phyloP scores from a whole-genome alignment of 805 yeast species.

The Clavispora asparagi region DNA sequence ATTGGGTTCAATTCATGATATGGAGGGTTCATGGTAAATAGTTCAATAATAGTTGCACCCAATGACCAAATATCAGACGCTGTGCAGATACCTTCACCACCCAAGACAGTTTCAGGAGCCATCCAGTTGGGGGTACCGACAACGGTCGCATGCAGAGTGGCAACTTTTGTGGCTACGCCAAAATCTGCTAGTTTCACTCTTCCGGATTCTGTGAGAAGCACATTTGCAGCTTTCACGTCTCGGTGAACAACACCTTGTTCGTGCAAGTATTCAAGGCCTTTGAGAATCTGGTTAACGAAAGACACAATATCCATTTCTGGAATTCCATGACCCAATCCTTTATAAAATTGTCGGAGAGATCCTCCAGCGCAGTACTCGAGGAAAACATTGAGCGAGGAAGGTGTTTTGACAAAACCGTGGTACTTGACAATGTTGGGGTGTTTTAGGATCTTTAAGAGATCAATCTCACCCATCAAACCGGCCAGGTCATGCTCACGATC shows the following conservation, averaged over 20 bases:
- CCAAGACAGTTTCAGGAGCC: constrained; percentile 92
- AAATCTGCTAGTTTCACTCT: constrained; percentile 35
- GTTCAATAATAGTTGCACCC: constrained; percentile 91
- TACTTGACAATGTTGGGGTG: constrained; percentile 44
- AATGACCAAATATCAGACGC: constrained; percentile 91
- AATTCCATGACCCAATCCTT: constrained; percentile 42
- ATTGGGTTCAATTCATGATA: constrained; percentile 70
- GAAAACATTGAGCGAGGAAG: constrained; percentile 49
- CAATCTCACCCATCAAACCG: constrained; percentile 61
- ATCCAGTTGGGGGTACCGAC: constrained; percentile 97
- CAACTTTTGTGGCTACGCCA: constrained; percentile 79
- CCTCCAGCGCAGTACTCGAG: constrained; percentile 60
- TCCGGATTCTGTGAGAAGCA: constrained; percentile 14
- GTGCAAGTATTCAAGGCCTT: constrained; percentile 62
- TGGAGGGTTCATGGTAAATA: constrained; percentile 84
- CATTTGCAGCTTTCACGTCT: constrained; percentile 58
- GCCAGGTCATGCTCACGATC: constrained; percentile 42
- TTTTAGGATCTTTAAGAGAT: constrained; percentile 55
- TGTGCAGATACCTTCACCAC: constrained; percentile 75
- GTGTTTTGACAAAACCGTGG: constrained; percentile 59
- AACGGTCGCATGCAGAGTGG: constrained; percentile 31
- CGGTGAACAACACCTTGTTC: constrained; percentile 75
- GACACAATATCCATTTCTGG: constrained; percentile 49
- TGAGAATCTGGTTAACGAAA: constrained; percentile 37
- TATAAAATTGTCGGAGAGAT: constrained; percentile 51